Conservation (phyloP, 257 asterid species). For the Mitragyna speciosa region DNA sequence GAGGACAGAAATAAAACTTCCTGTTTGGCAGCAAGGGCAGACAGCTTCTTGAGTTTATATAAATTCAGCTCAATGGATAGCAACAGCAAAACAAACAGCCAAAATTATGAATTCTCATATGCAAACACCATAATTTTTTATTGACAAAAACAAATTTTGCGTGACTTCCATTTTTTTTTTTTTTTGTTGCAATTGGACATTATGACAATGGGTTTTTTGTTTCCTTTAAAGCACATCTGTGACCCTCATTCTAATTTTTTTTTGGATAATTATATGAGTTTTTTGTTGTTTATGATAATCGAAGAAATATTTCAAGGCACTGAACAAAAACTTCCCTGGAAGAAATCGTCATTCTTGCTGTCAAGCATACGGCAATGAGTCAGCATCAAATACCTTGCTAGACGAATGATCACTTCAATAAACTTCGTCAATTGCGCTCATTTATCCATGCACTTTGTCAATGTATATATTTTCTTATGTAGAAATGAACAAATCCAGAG, state of each 20-base stretch:
- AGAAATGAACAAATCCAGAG: neutral
- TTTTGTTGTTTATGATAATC: neutral
- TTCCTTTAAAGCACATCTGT: too few relatives aligned
- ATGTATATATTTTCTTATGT: neutral
- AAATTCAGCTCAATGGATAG: too few relatives aligned
- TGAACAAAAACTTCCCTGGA: neutral
- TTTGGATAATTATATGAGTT: neutral
- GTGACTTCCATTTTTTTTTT: neutral
- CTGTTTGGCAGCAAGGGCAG: neutral
- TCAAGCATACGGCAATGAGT: neutral
- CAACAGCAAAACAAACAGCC: too few relatives aligned
- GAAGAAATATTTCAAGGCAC: neutral
- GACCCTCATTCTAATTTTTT: too few relatives aligned
- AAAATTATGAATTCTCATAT: neutral
- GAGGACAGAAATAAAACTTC: neutral
- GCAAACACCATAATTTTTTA: too few relatives aligned
- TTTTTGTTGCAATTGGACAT: neutral
- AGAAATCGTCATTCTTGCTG: neutral
- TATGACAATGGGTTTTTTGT: neutral
- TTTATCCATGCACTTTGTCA: neutral
- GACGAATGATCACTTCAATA: neutral
- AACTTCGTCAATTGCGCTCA: neutral
- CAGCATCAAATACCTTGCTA: neutral
- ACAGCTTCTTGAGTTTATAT: too few relatives aligned
- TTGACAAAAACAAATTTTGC: neutral